These are phyloP conservation scores for Stagonosporopsis cucurbitacearum DNA, from an alignment of 2,329 filamentous ascomycete genomes.

Conservation along the genomic window DNA sequence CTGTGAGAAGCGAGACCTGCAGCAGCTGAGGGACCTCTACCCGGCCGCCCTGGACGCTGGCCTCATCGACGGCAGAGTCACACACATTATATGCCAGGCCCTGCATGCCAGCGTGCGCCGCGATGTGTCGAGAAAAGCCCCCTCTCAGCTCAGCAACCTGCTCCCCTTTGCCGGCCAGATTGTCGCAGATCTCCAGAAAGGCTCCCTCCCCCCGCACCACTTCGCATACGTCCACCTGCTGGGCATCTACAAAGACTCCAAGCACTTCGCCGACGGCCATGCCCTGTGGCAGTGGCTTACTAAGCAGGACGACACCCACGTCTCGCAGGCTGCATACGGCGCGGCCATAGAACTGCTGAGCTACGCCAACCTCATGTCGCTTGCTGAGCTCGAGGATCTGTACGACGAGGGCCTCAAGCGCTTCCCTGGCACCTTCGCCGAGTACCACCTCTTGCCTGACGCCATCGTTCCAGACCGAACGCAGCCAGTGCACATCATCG, in stretches of 20 bases:
- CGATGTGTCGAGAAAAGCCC: slow-evolving; percentile 5
- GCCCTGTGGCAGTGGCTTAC: slow-evolving; percentile 59
- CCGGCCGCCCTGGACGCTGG: slow-evolving; percentile 26
- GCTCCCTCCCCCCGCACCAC: slow-evolving; percentile 45
- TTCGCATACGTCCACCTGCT: slow-evolving; percentile 55
- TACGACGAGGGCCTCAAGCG: slow-evolving; percentile 55
- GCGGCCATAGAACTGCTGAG: slow-evolving; percentile 58
- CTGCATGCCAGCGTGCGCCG: slow-evolving; percentile 47
- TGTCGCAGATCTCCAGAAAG: slow-evolving; percentile 49
- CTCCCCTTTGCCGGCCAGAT: slow-evolving; percentile 48
- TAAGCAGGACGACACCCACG: slow-evolving; percentile 50
- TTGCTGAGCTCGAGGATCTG: slow-evolving; percentile 54
- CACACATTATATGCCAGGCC: slow-evolving; percentile 43
- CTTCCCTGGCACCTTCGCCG: slow-evolving; percentile 55
- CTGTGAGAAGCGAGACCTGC: slow-evolving; percentile 23
- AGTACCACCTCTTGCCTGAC: slow-evolving; percentile 56
- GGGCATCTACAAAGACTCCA: slow-evolving; percentile 54
- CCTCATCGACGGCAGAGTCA: slow-evolving; percentile 29
- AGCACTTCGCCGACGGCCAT: slow-evolving; percentile 47
- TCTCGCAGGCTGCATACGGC: slow-evolving; percentile 55
- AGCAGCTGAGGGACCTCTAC: slow-evolving; percentile 37
- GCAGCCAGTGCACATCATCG: slow-evolving; percentile 38
- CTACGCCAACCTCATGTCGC: slow-evolving; percentile 45
- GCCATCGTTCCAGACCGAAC: slow-evolving; percentile 55
- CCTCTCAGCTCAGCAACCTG: slow-evolving; percentile 13